Conservation (phyloP, 75 land plant genomes). For the Cunninghamia lanceolata region DNA sequence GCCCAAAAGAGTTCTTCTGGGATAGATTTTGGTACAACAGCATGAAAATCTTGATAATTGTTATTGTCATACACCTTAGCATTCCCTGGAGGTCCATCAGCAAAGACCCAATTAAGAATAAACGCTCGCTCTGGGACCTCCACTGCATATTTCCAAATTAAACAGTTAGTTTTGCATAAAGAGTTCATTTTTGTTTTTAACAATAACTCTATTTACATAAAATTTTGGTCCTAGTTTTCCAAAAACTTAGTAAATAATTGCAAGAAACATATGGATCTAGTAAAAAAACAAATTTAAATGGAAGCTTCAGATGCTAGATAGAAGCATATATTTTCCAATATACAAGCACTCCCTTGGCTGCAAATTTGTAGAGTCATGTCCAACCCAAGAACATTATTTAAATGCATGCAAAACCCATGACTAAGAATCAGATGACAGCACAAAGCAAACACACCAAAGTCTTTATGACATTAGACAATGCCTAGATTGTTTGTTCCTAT, state of each 20-base stretch:
- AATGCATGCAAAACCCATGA: not conserved
- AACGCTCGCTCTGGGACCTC: conserved; percentile 62
- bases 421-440: not conserved
- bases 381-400: not conserved
- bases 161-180: not conserved
- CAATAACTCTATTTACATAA: not conserved
- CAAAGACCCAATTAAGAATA: conserved; percentile 89
- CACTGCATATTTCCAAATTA: conserved; percentile 39
- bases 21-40: conserved; percentile 43
- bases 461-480: not conserved
- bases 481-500: no score
- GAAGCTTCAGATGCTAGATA: not conserved
- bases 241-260: not conserved
- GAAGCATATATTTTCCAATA: not conserved
- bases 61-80: conserved; percentile 85
- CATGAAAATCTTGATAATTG: conserved; percentile 75
- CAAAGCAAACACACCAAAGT: not conserved
- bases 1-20: conserved; percentile 70
- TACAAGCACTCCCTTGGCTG: not conserved
- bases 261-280: not conserved
- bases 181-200: not conserved
- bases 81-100: conserved; percentile 78
- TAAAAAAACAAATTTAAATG: not conserved
- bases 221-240: not conserved
- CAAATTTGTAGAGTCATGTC: not conserved